Evolutionary conservation across 1,139 yeast genomes (phyloP).

Genomic region (Komagataea norvegica): DNA sequence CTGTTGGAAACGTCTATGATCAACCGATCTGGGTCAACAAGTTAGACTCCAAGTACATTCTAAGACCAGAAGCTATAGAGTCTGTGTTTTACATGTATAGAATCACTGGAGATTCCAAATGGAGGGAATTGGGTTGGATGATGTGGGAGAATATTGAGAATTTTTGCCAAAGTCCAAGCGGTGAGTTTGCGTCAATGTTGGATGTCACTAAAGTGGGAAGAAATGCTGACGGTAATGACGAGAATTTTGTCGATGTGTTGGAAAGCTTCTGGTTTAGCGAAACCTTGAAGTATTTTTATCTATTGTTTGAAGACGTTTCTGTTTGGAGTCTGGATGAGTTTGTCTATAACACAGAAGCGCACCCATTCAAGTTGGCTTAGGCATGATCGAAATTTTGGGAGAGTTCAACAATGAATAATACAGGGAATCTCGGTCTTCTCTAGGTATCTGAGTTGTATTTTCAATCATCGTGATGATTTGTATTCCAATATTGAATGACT

Average conservation of each 20-base stretch:
- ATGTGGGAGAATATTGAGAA: constrained; percentile 50
- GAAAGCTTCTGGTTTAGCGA: constrained; percentile 81
- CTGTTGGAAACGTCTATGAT: constrained; percentile 9
- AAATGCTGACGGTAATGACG: constrained; percentile 5
- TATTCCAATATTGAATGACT: too few species aligned
- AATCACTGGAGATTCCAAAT: constrained; percentile 64
- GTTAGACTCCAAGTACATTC: constrained; percentile 48
- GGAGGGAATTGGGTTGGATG: constrained; percentile 69
- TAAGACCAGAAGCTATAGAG: constrained; percentile 76
- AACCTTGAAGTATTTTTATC: constrained; percentile 68
- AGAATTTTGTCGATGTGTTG: constrained; percentile 38
- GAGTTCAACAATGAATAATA: too few species aligned
- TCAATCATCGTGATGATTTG: too few species aligned
- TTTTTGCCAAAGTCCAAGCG: constrained; percentile 38
- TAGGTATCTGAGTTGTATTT: too few species aligned
- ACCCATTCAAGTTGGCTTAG: constrained; percentile 56
- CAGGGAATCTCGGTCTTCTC: too few species aligned
- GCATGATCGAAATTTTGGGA: too few species aligned
- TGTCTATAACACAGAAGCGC: constrained; percentile 78
- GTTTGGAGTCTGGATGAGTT: constrained; percentile 61
- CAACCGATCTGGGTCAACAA: constrained; percentile 35
- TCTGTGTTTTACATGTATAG: constrained; percentile 70
- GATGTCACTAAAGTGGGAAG: constrained; percentile 43
- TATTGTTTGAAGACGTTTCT: constrained; percentile 59
- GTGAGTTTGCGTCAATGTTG: constrained; percentile 41